Evolutionary conservation across 2,329 filamentous ascomycete genomes (phyloP).

Genomic region (Neofusicoccum sp.): DNA sequence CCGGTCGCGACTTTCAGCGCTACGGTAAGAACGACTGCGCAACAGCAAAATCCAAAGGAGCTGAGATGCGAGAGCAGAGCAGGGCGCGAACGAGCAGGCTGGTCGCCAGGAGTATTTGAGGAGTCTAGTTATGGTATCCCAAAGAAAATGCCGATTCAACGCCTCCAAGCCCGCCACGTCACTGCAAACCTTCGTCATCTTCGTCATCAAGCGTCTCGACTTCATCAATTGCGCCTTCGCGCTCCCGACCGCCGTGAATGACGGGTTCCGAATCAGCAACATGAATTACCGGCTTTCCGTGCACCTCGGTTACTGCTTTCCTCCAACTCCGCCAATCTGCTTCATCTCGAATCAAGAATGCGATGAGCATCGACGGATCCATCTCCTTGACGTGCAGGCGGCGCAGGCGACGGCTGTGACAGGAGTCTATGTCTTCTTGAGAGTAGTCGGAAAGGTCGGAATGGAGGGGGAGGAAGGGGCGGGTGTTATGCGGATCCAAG

Average conservation of each 20-base stretch:
- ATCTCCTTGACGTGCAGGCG: constrained; percentile 85
- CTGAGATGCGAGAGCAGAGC: too few relatives aligned
- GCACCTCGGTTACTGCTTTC: constrained; percentile 69
- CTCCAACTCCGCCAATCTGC: constrained; percentile 87
- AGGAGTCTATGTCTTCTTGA: constrained; percentile 74
- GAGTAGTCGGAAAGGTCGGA: constrained; percentile 62
- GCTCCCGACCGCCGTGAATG: constrained; percentile 54
- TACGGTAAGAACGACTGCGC: too few relatives aligned
- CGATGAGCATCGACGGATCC: constrained; percentile 97
- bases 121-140: constrained; percentile 18
- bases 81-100: background rate
- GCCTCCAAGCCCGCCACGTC: background rate
- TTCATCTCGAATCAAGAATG: constrained; percentile 81
- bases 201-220: constrained; percentile 86
- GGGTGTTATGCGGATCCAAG: constrained; percentile 88
- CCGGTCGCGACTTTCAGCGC: too few relatives aligned
- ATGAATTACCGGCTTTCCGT: constrained; percentile 79
- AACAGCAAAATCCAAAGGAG: too few relatives aligned
- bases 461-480: constrained; percentile 70
- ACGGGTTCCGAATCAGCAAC: constrained; percentile 72
- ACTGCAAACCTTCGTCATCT: constrained; percentile 42
- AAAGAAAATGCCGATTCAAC: background rate
- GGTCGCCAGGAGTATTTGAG: background rate
- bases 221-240: constrained; percentile 79
- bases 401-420: constrained; percentile 83